Evolutionary conservation across 345 rosid genomes (phyloP).

Genomic region (Eucalyptus cloeziana): DNA sequence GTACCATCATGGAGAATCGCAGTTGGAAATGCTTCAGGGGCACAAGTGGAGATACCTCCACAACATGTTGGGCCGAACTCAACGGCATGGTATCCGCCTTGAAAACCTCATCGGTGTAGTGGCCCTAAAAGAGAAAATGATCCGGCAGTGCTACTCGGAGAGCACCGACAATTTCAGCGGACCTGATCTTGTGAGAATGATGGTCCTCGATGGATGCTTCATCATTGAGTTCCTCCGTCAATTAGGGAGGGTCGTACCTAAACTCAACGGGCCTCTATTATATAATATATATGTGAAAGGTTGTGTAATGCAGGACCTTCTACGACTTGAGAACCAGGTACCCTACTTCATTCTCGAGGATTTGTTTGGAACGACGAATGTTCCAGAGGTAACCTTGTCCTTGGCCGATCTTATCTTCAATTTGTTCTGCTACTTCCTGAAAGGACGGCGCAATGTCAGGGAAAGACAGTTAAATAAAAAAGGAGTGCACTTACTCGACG

Average conservation of each 20-base stretch:
- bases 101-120: not conserved
- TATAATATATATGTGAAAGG: fast-evolving
- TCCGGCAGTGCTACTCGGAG: not conserved
- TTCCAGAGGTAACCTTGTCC: fast-evolving
- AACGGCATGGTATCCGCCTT: fast-evolving
- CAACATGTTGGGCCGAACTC: not conserved
- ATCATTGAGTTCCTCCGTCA: not conserved
- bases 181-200: not conserved
- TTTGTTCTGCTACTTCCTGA: fast-evolving
- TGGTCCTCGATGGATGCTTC: not conserved
- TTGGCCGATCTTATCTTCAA: no score
- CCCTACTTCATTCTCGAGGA: no score
- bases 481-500: no score
- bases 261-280: no score
- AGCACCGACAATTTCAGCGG: not conserved
- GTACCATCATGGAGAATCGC: fast-evolving
- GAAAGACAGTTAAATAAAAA: fast-evolving
- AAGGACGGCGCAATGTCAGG: fast-evolving
- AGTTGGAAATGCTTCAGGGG: not conserved
- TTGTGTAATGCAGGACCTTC: no score
- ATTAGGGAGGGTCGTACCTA: no score
- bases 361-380: no score
- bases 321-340: no score
- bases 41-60: not conserved
- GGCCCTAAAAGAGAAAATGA: not conserved